Evolutionary conservation across 169 alveolate genomes (phyloP), one percentile per base, ranked within the genome.

Genomic region (Condylostoma magnum): DNA sequence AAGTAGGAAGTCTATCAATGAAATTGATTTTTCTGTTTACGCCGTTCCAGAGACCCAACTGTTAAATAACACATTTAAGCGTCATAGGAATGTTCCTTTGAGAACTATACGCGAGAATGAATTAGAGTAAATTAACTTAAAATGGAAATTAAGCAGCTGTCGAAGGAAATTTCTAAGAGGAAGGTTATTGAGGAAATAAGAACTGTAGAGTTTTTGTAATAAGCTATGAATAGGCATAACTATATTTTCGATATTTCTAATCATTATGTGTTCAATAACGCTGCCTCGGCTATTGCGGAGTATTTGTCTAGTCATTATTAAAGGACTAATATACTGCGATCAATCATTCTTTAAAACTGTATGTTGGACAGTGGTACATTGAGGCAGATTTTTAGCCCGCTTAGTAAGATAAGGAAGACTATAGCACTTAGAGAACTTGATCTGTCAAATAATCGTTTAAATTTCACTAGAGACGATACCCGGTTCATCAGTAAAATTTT

Each of bases 131-230:
- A n/a, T n/a, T n/a, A n/a, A n/a, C n/a, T n/a, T 2, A 15, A 36
- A 12, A 60, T 60, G 71, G 71, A 60, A 60, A 31, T 60, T 8
- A 60, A 60, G 43, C 38, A 60, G 20, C 34, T 41, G 6, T 55
- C 36, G 25, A 55, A 60, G 15, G 71, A 60, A 38, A 25, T 60
- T 8, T 38, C 22, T 8, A 60, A 41, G n/a, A 1, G 36, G 0
- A 60, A 60, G 43, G 6, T 37, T 12, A 38, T 12, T 8, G 71
- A 60, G 43, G 71, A 60, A 38, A 37, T 60, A 10, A 38, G n/a
- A 8, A 60, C 71, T 22, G 31, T 60, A 2, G 56, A 60, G 28
- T 60, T n/a, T 55, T 38, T 34, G 15, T 38, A 60, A 60, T 38
- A 25, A 60, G 33, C 43, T 38, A 38, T 60, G 18, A 55, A 55